Conservation (phyloP, 257 asterid species). For the Nicotiana benthamiana region DNA sequence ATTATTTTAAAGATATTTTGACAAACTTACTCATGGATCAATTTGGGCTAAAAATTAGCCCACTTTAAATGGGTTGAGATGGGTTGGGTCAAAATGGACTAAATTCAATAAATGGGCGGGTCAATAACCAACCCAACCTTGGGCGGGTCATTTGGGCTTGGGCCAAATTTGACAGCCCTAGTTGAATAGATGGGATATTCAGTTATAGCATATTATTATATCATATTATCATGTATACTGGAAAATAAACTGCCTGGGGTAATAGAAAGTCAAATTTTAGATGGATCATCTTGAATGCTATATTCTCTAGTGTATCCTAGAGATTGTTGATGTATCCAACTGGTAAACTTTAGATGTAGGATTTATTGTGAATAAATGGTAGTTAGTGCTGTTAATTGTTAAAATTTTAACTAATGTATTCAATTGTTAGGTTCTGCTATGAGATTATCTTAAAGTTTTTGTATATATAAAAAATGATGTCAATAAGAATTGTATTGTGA, state of each 20-base stretch:
- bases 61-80: too few relatives aligned
- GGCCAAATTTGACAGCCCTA: too few relatives aligned
- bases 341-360: neutral
- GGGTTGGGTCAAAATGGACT: too few relatives aligned
- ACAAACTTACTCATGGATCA: too few relatives aligned
- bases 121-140: too few relatives aligned
- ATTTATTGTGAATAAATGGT: neutral
- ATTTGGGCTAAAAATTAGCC: too few relatives aligned
- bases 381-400: neutral
- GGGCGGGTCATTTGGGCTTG: too few relatives aligned
- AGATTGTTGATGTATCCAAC: neutral
- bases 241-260: neutral
- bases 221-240: neutral
- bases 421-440: neutral
- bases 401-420: neutral
- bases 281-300: neutral
- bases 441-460: neutral
- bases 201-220: neutral
- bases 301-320: neutral
- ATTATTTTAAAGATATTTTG: too few relatives aligned
- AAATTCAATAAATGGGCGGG: too few relatives aligned
- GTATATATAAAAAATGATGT: neutral
- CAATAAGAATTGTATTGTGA: neutral
- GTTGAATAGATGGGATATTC: neutral
- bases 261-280: neutral